Evolutionary conservation across 306 rosid genomes (phyloP).

Genomic region (Potentilla sterilis): DNA sequence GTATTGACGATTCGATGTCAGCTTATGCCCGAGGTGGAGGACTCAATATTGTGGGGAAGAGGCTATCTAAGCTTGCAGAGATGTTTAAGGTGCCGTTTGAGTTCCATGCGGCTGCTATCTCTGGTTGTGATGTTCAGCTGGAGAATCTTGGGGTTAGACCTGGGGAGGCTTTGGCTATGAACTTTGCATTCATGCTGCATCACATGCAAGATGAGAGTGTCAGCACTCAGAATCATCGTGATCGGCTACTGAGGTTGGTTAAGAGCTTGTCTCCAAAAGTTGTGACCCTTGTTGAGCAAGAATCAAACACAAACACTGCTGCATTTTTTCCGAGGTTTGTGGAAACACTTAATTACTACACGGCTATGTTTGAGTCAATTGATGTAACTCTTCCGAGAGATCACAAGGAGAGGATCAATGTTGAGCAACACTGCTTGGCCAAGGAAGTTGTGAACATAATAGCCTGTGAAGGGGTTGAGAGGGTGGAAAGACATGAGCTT

Average conservation of each 20-base stretch:
- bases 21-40: slow-evolving; percentile 97
- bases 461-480: slow-evolving; percentile 91
- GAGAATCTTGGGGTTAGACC: slow-evolving; percentile 54
- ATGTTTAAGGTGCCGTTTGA: slow-evolving; percentile 76
- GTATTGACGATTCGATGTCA: slow-evolving; percentile 74
- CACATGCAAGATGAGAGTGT: slow-evolving; percentile 98
- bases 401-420: slow-evolving; percentile 75
- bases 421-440: slow-evolving; percentile 97
- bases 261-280: slow-evolving; percentile 87
- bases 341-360: slow-evolving; percentile 73
- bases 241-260: slow-evolving; percentile 70
- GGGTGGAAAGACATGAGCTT: slow-evolving; percentile 88
- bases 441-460: slow-evolving; percentile 87
- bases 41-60: slow-evolving; percentile 64
- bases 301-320: slow-evolving; percentile 82
- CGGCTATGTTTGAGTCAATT: slow-evolving; percentile 89
- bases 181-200: slow-evolving; percentile 89
- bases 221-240: slow-evolving; percentile 80
- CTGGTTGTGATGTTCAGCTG: slow-evolving; percentile 69
- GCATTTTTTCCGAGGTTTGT: slow-evolving; percentile 76
- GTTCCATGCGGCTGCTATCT: slow-evolving; percentile 67
- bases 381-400: slow-evolving; percentile 76
- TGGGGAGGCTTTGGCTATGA: slow-evolving; percentile 82
- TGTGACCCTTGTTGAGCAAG: slow-evolving; percentile 98
- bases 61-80: slow-evolving; percentile 70